These are phyloP conservation scores for Lophium mytilinum DNA, from an alignment of 495 filamentous ascomycete species.

Conservation along the genomic window DNA sequence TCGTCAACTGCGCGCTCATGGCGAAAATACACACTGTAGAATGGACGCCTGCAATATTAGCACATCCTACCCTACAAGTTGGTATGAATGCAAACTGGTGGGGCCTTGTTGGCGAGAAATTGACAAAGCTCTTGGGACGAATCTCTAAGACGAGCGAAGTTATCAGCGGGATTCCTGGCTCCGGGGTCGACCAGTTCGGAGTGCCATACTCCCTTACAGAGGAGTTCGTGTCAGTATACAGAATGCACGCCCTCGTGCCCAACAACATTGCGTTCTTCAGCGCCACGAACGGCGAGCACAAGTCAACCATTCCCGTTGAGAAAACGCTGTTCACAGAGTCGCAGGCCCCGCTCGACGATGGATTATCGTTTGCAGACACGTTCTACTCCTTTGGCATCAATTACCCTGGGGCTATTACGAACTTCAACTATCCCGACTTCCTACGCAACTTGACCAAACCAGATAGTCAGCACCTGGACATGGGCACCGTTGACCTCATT, in stretches of 20 bases:
- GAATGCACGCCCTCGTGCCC: slow-evolving; percentile 39
- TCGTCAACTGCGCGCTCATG: slow-evolving; percentile 41
- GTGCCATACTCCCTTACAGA: slow-evolving; percentile 34
- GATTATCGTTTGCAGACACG: slow-evolving; percentile 33
- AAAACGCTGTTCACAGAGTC: slow-evolving; percentile 33
- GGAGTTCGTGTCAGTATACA: slow-evolving; percentile 40
- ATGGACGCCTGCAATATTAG: slow-evolving; percentile 41
- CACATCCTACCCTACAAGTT: slow-evolving; percentile 36
- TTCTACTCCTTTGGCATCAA: slow-evolving; percentile 43
- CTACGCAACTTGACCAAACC: slow-evolving; percentile 32
- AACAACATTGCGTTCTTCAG: slow-evolving; percentile 39
- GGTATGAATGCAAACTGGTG: slow-evolving; percentile 40
- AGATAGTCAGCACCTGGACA: slow-evolving; percentile 30
- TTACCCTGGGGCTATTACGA: slow-evolving; percentile 39
- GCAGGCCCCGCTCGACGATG: slow-evolving; percentile 25
- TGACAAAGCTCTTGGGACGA: slow-evolving; percentile 35
- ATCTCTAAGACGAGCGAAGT: slow-evolving; percentile 32
- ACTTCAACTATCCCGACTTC: slow-evolving; percentile 37
- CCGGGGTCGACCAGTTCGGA: slow-evolving; percentile 32
- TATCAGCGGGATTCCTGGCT: slow-evolving; percentile 37
- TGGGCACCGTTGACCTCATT: slow-evolving; percentile 39
- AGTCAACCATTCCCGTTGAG: slow-evolving; percentile 25
- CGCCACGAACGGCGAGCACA: slow-evolving; percentile 27
- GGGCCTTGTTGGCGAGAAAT: slow-evolving; percentile 37
- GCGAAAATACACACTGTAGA: slow-evolving; percentile 43